A percentile compares a stretch with the other conserved stretches of the same genome.
phyloP scores from a whole-genome alignment of 768 basidiomycete genomes.

The Cyclocybe cylindracea region DNA sequence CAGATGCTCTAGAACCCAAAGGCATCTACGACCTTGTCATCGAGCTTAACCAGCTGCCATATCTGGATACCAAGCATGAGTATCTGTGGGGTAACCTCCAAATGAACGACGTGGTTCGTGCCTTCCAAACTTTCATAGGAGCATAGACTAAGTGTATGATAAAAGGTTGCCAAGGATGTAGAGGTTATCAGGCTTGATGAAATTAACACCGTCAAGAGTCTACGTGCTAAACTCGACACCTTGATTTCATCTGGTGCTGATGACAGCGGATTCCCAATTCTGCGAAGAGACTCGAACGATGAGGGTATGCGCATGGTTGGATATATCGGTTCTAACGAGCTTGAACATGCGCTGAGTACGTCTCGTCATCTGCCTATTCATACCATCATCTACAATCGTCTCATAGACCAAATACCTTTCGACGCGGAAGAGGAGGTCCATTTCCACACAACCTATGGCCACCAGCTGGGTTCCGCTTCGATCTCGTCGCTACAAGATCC shows the following conservation, averaged over 20 bases:
- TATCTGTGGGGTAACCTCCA: slow-evolving; percentile 82
- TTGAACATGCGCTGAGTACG: slow-evolving; percentile 90
- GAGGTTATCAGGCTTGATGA: slow-evolving; percentile 73
- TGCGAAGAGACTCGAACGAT: slow-evolving; percentile 50
- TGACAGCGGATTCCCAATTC: slow-evolving; percentile 86
- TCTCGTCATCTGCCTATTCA: slow-evolving; percentile 12
- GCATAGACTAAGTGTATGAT: slow-evolving; percentile 3
- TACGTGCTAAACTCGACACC: slow-evolving; percentile 68
- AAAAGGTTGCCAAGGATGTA: slow-evolving; percentile 65
- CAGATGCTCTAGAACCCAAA: slow-evolving; percentile 86
- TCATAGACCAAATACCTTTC: slow-evolving; percentile 71
- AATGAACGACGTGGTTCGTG: slow-evolving; percentile 76
- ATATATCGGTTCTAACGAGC: slow-evolving; percentile 89
- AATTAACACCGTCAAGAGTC: slow-evolving; percentile 73
- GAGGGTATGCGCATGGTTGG: slow-evolving; percentile 73
- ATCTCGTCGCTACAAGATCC: slow-evolving; percentile 59
- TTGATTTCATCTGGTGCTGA: slow-evolving; percentile 62
- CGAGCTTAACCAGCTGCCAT: slow-evolving; percentile 88
- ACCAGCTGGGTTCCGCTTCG: slow-evolving; percentile 52
- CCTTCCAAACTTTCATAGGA: background rate
- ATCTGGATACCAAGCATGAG: slow-evolving; percentile 88
- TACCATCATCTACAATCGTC: slow-evolving; percentile 3
- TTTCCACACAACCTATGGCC: slow-evolving; percentile 54
- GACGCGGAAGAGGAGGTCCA: slow-evolving; percentile 65
- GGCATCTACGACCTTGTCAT: slow-evolving; percentile 98